Percentiles rank a stretch among this genome's conserved stretches.
Evolutionary conservation across 768 basidiomycete species (phyloP).

Genomic region (Mycena vitilis): DNA sequence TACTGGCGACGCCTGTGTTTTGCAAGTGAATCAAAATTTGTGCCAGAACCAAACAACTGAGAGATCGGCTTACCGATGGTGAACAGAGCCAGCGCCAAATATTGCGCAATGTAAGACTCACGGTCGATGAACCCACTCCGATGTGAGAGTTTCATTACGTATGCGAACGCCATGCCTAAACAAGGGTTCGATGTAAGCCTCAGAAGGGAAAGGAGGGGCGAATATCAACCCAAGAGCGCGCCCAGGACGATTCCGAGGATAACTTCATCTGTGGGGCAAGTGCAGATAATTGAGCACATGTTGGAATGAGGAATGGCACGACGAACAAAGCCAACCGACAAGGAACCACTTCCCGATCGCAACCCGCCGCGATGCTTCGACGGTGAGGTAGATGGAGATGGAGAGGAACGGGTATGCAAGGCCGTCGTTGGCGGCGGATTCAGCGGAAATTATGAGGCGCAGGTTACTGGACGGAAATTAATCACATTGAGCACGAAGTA

Average conservation of each 20-base stretch:
- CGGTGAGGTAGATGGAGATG: no score
- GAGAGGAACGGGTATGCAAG: no score
- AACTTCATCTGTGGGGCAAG: constrained; percentile 72
- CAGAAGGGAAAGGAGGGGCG: neutral
- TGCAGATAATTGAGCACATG: neutral
- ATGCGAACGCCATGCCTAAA: constrained; percentile 73
- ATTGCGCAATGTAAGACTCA: constrained; percentile 91
- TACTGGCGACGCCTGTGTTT: constrained; percentile 61
- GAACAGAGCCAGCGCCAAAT: constrained; percentile 77
- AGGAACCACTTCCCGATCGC: no score
- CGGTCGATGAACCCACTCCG: constrained; percentile 74
- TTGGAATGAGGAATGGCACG: neutral
- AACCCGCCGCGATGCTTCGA: no score
- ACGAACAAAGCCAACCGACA: constrained; percentile 71
- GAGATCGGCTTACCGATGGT: constrained; percentile 63
- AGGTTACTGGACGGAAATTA: constrained; percentile 56
- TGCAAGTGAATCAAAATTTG: no score
- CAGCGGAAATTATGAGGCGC: constrained; percentile 84
- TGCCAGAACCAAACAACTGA: no score
- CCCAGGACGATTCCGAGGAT: constrained; percentile 80
- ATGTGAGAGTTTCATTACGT: constrained; percentile 79
- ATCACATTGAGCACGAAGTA: no score
- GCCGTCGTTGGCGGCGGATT: constrained; percentile 55
- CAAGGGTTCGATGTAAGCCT: constrained; percentile 12
- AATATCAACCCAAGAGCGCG: constrained; percentile 56